Base-by-base conservation (phyloP, 1,284 basidiomycete species). In the Erythrobasidium hasegawianum region DNA sequence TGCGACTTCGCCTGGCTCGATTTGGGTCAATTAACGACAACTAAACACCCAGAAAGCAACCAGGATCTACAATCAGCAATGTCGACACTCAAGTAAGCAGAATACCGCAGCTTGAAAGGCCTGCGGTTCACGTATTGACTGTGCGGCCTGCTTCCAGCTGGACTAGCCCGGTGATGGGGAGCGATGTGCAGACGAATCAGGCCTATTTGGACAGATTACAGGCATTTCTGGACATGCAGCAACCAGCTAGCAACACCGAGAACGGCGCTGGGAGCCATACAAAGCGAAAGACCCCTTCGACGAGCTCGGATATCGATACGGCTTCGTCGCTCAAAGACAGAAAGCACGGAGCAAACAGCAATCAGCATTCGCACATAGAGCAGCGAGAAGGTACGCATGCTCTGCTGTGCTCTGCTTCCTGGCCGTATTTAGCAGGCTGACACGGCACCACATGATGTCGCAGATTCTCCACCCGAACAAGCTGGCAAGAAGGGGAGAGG, bases 221-320 rank as follows among this genome's bases (percentile, higher is more conserved):
- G 43, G 43, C 43, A 29, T 65, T 65, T 24, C 49, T 65, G 11
- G 62, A 26, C 11, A 40, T 52, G 20, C 62, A 65, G 49, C 41
- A 45, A 40, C 53, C 52, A 13, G 54, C 39, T 4, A 39, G 9
- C 26, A 55, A 45, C 26, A 58, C 50, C 38, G 29, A 26, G 14
- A 62, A 33, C 56, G 52, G 18, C 56, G 47, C 7, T 29, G 50
- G 20, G 26, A 39, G 11, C 49, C 27, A 54, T 27, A 33, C 59
- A 41, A 65, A 65, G 56, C 62, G 62, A 26, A 65, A 65, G 47
- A 53, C 14, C 27, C 56, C 56, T 24, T 49, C 62, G 9, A 65
- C 45, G n/a, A 55, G 40, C 38, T 39, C 38, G 18, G 55, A 65
- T 27, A 55, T 64, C 27, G 61, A 64, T 38, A 57, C 61, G 4